Base-by-base conservation (phyloP, 495 filamentous ascomycete genomes). In the Ascobolus immersus region DNA sequence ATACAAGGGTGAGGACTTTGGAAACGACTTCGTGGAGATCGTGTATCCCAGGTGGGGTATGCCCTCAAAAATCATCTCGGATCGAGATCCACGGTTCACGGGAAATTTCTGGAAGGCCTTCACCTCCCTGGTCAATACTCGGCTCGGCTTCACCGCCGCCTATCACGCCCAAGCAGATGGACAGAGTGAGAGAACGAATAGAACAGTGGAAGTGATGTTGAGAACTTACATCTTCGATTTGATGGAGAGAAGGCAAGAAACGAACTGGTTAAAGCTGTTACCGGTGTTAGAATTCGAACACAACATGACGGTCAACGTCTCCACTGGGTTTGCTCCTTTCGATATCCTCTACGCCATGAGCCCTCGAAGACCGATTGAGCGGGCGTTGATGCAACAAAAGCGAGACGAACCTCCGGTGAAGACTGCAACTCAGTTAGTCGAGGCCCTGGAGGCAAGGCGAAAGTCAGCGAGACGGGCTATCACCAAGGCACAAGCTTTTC, bases 21-120 rank as follows among this genome's bases (percentile, higher is more conserved):
- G 11, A n/a, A 17, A 31, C 13, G 9, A 1, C 10, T 31, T 14
- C 28, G 13, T 31, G 3, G 28, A 31, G 11, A 17, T 31, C n/a
- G 15, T 31, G 17, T 31, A 12, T 5, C 15, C 28, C 11, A 12
- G 11, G 1, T 31, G 6, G 28, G 17, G 40, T 0, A 5, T 43
- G 12, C 37, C 32, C 1, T 19, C 32, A 31, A 28, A 36, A 13
- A 39, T 43, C 13, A 20, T 39, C 12, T 34, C 32, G 2, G 20
- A 39, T 32, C 17, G 36, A 18, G n/a, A 43, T 15, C 9, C 18
- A 12, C 24, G 35, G 15, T 41, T 41, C 22, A 26, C 12, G 21
- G 22, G 10, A 4, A 8, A 14, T 11, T 25, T 35, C 2, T 43
- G 36, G 40, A 20, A 36, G 5, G 8, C 23, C 5, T 26, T 41